These are phyloP conservation scores for Sungouiozyma ichnusensis DNA, from an alignment of 805 yeast species.

Conservation along the genomic window DNA sequence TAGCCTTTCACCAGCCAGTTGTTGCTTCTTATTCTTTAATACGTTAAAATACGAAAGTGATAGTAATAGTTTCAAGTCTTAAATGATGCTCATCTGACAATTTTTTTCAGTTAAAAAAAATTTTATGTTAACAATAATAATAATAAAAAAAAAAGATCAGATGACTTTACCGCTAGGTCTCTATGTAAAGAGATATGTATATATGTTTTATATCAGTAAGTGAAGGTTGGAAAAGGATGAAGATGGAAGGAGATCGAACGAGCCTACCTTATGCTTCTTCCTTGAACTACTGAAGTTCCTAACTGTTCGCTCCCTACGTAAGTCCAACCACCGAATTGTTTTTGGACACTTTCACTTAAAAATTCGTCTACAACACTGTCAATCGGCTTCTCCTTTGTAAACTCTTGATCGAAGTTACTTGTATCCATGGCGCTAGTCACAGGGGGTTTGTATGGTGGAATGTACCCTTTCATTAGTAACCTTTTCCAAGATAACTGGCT, in stretches of 20 bases:
- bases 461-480: constrained; percentile 72
- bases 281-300: constrained; percentile 29
- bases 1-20: too few species aligned
- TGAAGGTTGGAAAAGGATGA: neutral
- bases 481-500: constrained; percentile 84
- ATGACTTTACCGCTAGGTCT: neutral
- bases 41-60: too few species aligned
- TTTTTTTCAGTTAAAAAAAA: neutral
- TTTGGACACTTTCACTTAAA: constrained; percentile 88
- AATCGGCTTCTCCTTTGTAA: constrained; percentile 85
- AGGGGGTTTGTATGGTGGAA: constrained; percentile 91
- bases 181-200: neutral
- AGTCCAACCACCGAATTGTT: constrained; percentile 98
- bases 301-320: constrained; percentile 60
- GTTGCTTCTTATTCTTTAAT: too few species aligned
- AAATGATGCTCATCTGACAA: neutral
- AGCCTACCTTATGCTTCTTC: constrained; percentile 20
- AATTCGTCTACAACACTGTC: constrained; percentile 93
- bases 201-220: neutral
- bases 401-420: constrained; percentile 84
- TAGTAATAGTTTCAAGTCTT: too few species aligned
- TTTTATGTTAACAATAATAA: neutral
- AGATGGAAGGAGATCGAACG: too few species aligned
- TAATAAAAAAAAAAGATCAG: neutral
- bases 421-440: constrained; percentile 82